These are phyloP conservation scores for Straminergon stramineum DNA, from an alignment of 225 moss, liverwort and hornwort species.

Conservation along the genomic window DNA sequence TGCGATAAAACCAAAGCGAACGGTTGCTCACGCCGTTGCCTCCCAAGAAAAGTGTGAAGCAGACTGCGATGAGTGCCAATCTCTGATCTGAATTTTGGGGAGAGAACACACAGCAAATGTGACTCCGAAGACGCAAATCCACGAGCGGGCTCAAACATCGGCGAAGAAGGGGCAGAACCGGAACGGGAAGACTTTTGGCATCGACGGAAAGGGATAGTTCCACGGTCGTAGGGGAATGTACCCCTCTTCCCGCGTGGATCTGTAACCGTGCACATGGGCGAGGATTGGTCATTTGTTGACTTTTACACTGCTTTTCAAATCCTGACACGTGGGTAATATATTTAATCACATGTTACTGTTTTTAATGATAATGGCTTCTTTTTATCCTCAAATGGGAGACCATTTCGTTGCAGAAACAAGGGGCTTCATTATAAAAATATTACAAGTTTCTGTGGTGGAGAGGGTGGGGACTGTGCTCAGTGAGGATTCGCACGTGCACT, in stretches of 20 bases:
- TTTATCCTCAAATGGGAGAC: neutral
- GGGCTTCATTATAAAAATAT: no score
- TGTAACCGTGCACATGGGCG: neutral
- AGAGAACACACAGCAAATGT: neutral
- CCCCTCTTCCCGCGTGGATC: neutral
- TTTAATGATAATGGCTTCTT: neutral
- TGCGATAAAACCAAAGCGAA: neutral
- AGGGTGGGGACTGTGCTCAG: no score
- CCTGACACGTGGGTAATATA: neutral
- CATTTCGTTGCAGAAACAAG: neutral
- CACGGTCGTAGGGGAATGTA: neutral
- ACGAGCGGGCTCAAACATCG: neutral
- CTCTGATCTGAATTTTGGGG: neutral
- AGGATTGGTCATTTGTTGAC: neutral
- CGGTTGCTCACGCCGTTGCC: neutral
- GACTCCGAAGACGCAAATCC: neutral
- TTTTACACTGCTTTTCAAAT: neutral
- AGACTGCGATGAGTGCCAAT: neutral
- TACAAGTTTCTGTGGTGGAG: neutral
- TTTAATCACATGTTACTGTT: neutral
- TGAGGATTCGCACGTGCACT: neutral
- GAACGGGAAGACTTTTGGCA: neutral
- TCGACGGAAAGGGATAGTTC: neutral
- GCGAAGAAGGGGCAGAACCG: neutral
- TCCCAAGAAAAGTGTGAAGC: neutral